Evolutionary conservation across 2,329 filamentous ascomycete species (phyloP), one percentile per base, ranked within the genome.

Genomic region (Phialocephala subalpina): DNA sequence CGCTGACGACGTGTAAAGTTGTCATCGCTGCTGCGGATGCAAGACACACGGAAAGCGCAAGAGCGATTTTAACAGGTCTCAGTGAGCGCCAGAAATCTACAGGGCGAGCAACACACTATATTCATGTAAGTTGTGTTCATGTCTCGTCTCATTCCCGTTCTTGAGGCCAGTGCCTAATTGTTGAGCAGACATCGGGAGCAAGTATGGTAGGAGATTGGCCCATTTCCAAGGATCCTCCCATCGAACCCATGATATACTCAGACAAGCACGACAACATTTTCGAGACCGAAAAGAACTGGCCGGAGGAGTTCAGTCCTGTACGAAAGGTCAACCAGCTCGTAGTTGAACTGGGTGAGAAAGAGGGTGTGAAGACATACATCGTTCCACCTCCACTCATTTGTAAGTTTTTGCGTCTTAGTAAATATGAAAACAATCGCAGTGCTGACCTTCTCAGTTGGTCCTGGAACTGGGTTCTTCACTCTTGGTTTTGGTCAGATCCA

Each of bases 361-460:
- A 76, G 0, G 77, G 78, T 2, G 79, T 87, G 1, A 79, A 79
- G 63, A 82, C 83, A 0, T 75, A 80, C 53, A 77, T 83, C 56
- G 75, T 86, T 53, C 82, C 82, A 78, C 75, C 78, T 0, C 82
- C 82, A 0, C 78, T 79, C 3, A 82, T 86, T 56, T 86, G 68
- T 70, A 65, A 49, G 64, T 52, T 11, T 53, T 11, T 29, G 8
- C 14, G 14, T 16, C 4, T 29, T 14, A 14, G 3, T 9, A 33
- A 16, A 14, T 49, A n/a, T 14, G 25, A n/a, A 33, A 53, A 29
- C 8, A 18, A 12, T 29, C 3, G 2, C 22, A 53, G n/a, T 49
- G 45, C 27, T 53, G 49, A 53, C n/a, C 18, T 16, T 2, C 8
- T 29, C 47, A 69, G 67, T 81, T 69, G 84, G 84, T 20, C 63